A percentile compares a stretch with the other conserved stretches of the same genome.
Conservation (phyloP, 2,329 filamentous ascomycete species). For the Amylocarpus encephaloides region DNA sequence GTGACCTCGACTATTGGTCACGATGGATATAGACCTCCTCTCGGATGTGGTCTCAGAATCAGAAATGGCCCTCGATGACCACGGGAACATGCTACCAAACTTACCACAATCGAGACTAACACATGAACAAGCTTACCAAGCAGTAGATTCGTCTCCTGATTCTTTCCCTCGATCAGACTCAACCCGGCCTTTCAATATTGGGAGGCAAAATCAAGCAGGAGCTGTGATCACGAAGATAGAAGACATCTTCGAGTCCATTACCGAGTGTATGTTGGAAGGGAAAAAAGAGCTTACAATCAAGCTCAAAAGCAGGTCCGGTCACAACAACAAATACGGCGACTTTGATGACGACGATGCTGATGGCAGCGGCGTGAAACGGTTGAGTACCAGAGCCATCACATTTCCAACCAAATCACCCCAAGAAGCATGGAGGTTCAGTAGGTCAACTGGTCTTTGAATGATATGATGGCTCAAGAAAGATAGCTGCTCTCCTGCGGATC, state of each 20-base stretch:
- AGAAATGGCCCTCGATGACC: neutral
- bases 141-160: neutral
- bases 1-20: neutral
- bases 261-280: slow-evolving; percentile 42
- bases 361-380: neutral
- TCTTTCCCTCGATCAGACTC: neutral
- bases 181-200: neutral
- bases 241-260: slow-evolving; percentile 44
- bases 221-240: slow-evolving; percentile 48
- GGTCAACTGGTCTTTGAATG: slow-evolving; percentile 21
- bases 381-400: slow-evolving; percentile 15
- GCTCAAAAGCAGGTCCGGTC: slow-evolving; percentile 34
- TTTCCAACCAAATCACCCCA: slow-evolving; percentile 44
- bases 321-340: neutral
- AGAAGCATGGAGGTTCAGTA: slow-evolving; percentile 50
- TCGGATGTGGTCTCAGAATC: slow-evolving; percentile 8
- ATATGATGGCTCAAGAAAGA: slow-evolving; percentile 1
- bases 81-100: slow-evolving; percentile 16
- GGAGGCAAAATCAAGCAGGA: slow-evolving; percentile 6
- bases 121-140: neutral
- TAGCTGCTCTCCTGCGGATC: slow-evolving; percentile 52
- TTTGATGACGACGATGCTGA: neutral
- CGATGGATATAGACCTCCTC: slow-evolving; percentile 19
- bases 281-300: slow-evolving; percentile 42
- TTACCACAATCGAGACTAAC: slow-evolving; percentile 18